These are phyloP conservation scores for Gastrodia elata DNA, from an alignment of 106 monocot species.

Conservation along the genomic window DNA sequence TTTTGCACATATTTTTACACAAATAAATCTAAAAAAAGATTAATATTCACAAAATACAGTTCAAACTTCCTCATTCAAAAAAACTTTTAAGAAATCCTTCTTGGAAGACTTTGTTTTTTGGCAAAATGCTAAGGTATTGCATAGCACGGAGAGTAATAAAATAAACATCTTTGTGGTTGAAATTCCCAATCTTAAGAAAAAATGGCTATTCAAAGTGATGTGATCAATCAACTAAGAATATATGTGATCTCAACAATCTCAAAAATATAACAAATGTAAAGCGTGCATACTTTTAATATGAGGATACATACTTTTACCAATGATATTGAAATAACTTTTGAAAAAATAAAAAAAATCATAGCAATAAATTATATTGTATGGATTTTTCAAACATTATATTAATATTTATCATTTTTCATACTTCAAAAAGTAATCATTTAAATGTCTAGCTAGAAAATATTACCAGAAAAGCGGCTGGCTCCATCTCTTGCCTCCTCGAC, in stretches of 20 bases:
- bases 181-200: neutral
- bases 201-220: neutral
- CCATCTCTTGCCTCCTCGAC: constrained; percentile 37
- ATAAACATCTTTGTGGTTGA: no score
- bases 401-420: neutral
- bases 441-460: neutral
- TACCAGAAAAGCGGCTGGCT: constrained; percentile 46
- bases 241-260: neutral
- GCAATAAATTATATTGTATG: neutral
- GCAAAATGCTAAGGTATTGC: no score
- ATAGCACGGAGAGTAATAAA: no score
- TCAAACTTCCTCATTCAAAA: no score
- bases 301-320: neutral
- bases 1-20: no score
- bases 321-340: neutral
- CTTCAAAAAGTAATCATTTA: neutral
- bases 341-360: neutral
- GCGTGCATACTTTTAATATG: no score
- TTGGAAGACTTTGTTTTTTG: no score
- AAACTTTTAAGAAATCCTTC: no score
- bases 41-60: no score
- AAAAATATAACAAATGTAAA: neutral
- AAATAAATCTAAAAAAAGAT: no score
- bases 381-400: neutral
- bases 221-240: neutral